Evolutionary conservation across 2,329 filamentous ascomycete genomes (phyloP).

Genomic region (Mollisia scopiformis): DNA sequence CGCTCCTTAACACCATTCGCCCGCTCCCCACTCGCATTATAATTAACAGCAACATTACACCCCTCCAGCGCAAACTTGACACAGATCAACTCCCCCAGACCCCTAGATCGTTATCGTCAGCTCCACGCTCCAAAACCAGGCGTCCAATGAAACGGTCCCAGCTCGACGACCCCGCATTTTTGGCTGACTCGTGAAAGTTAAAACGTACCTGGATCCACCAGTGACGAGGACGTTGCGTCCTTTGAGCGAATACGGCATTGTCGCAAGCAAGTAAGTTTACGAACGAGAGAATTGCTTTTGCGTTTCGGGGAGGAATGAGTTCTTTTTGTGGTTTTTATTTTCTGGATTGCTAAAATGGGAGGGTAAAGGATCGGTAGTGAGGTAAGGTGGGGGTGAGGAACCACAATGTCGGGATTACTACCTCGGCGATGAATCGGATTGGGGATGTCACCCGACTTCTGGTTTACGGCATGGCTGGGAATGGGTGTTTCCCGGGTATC

Average conservation of each 20-base stretch:
- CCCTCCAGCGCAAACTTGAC: conserved; percentile 66
- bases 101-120: conserved; percentile 44
- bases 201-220: conserved; percentile 60
- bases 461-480: neutral
- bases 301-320: neutral
- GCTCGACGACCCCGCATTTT: neutral
- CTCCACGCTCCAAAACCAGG: too few species aligned
- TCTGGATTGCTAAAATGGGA: neutral
- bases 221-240: conserved; percentile 66
- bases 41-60: conserved; percentile 68
- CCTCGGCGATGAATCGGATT: neutral
- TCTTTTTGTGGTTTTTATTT: neutral
- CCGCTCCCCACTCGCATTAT: conserved; percentile 56
- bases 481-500: neutral
- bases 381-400: neutral
- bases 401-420: neutral
- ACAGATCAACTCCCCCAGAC: conserved; percentile 62
- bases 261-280: conserved; percentile 10
- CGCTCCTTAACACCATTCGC: conserved; percentile 56
- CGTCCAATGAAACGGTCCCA: neutral
- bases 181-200: neutral
- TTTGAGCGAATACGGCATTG: conserved; percentile 65
- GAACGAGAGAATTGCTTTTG: neutral
- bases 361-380: neutral
- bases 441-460: neutral